Percentiles rank a stretch among this genome's conserved stretches.
These are phyloP conservation scores for Nitzschia sp. DNA, from an alignment of 108 stramenopile genomes.

Conservation along the genomic window DNA sequence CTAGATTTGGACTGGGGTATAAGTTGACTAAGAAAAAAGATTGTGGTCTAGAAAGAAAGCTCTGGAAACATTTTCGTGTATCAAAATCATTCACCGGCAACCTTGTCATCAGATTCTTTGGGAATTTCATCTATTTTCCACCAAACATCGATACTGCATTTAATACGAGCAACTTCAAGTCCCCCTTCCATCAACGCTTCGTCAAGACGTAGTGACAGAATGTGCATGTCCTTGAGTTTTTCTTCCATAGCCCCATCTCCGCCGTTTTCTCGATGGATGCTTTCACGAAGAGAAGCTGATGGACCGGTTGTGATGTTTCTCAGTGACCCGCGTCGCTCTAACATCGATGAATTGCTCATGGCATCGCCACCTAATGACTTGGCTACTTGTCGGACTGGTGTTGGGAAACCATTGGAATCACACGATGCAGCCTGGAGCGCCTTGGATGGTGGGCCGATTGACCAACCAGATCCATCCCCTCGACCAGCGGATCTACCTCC, in stretches of 20 bases:
- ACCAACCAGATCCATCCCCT: not conserved
- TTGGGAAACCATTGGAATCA: not conserved
- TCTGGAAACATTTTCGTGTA: too few species aligned
- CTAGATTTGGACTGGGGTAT: too few species aligned
- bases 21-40: too few species aligned
- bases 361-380: not conserved
- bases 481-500: not conserved
- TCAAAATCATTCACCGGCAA: too few species aligned
- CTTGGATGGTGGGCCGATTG: not conserved
- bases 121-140: constrained; percentile 31
- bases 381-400: constrained; percentile 16
- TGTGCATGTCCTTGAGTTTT: constrained; percentile 17
- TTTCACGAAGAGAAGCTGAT: not conserved
- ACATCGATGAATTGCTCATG: not conserved
- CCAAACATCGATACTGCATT: constrained; percentile 46
- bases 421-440: constrained; percentile 1
- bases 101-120: not conserved
- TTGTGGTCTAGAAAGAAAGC: too few species aligned
- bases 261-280: not conserved
- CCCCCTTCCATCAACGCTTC: constrained; percentile 44
- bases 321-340: constrained; percentile 10
- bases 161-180: constrained; percentile 36
- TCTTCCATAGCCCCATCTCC: not conserved
- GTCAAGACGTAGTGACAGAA: constrained; percentile 30
- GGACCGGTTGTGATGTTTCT: constrained; percentile 2